A percentile compares a stretch with the other conserved stretches of the same genome.
Evolutionary conservation across 345 rosid genomes (phyloP).

Genomic region (Eucalyptus regnans): DNA sequence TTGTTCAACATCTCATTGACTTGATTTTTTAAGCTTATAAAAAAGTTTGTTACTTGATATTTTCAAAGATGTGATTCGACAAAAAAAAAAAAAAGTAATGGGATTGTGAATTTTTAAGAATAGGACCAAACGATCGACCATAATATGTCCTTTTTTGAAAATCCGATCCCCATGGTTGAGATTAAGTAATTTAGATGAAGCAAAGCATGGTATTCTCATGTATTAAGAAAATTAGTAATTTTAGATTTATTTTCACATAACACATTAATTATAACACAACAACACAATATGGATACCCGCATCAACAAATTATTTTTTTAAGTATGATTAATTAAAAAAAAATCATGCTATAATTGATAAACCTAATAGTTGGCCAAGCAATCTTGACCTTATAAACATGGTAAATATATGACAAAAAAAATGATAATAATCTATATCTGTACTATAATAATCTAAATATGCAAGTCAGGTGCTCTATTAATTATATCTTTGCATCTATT

Average conservation of each 20-base stretch:
- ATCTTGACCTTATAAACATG: background rate
- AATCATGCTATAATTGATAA: background rate
- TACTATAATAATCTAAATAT: background rate
- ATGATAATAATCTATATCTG: background rate
- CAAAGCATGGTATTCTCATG: background rate
- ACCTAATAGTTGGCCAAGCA: background rate
- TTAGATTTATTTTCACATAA: background rate
- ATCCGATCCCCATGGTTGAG: background rate
- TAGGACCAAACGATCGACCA: background rate
- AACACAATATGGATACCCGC: background rate
- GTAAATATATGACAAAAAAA: background rate
- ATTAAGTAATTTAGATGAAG: background rate
- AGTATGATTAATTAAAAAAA: background rate
- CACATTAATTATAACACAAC: background rate
- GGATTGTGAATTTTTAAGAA: too few relatives aligned
- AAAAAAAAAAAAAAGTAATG: too few relatives aligned
- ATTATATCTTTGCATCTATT: background rate
- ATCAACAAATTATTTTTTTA: background rate
- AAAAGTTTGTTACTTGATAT: too few relatives aligned
- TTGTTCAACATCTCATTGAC: background rate
- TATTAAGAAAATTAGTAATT: background rate
- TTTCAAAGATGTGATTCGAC: too few relatives aligned
- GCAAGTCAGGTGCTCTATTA: background rate
- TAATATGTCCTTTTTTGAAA: background rate
- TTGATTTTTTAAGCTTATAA: too few relatives aligned